Percentiles rank a stretch among this genome's conserved stretches.
These are phyloP conservation scores for Microcyclospora pomicola DNA, from an alignment of 2,329 filamentous ascomycete genomes.

Conservation along the genomic window DNA sequence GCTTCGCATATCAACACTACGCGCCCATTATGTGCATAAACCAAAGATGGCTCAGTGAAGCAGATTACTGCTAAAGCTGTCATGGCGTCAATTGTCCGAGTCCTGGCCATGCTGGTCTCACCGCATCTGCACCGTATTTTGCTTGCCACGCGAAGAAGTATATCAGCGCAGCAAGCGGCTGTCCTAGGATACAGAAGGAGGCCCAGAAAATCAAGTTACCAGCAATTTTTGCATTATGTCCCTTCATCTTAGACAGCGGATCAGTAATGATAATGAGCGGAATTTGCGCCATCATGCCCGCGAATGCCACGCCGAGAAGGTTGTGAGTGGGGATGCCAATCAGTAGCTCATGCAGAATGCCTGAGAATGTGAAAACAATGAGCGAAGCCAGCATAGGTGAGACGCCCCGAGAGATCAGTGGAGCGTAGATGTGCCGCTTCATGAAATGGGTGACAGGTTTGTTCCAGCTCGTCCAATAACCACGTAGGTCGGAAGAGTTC, in stretches of 20 bases:
- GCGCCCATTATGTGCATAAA: too few species aligned
- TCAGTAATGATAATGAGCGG: conserved; percentile 74
- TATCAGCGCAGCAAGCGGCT: conserved; percentile 78
- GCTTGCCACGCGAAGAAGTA: conserved; percentile 99
- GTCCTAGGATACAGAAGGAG: conserved; percentile 86
- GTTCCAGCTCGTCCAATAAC: conserved; percentile 96
- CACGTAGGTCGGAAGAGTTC: conserved; percentile 76
- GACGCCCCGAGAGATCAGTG: conserved; percentile 73
- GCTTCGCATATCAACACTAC: too few species aligned
- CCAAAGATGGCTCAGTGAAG: too few species aligned
- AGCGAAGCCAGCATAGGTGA: conserved; percentile 56
- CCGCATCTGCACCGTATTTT: conserved; percentile 55
- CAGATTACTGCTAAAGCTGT: too few species aligned
- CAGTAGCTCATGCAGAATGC: conserved; percentile 77
- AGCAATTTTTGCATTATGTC: conserved; percentile 60
- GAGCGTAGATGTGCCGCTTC: conserved; percentile 83
- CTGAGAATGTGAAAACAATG: conserved; percentile 77
- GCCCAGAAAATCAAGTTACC: conserved; percentile 95
- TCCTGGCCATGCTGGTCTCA: conserved; percentile 12
- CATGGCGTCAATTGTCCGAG: too few species aligned
- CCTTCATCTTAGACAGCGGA: conserved; percentile 63
- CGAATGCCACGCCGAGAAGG: conserved; percentile 65
- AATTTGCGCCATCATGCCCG: conserved; percentile 87
- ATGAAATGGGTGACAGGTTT: conserved; percentile 96
- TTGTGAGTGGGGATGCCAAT: conserved; percentile 83